Evolutionary conservation across 2,329 filamentous ascomycete genomes (phyloP), one percentile per base, ranked within the genome.

Genomic region (Hortaea werneckii): DNA sequence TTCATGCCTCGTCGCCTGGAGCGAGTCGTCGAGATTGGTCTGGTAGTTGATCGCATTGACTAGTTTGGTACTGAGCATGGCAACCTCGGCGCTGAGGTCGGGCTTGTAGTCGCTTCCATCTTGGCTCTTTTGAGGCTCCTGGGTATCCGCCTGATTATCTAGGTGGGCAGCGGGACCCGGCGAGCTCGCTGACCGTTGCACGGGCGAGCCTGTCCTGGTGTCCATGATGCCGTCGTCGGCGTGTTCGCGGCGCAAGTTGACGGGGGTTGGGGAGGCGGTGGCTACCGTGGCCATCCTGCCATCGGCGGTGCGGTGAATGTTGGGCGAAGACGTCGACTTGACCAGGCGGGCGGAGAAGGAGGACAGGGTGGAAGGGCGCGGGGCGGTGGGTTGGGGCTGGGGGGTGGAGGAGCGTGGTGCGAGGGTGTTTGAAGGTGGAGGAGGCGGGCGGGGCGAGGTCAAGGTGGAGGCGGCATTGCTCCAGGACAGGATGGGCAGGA

Each of bases 21-120:
- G 73, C 8, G 80, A 85, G 65, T 98, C 92, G 65, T 96, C 92
- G 39, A 98, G 76, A 20, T 78, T 82, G 6, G 89, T 95, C 66
- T 95, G 89, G 65, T 94, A 85, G 63, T 98, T 98, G 67, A 98
- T 95, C 39, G 92, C 90, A 61, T 92, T 90, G 57, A 98, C 90
- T 52, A 98, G 80, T 66, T 98, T 98, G 41, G 88, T 90, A 67
- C 88, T 96, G 29, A 98, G 73, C 5, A 86, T 81, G 6, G 90
- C 86, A 28, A 98, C 87, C 67, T 96, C 92, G 54, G 74, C 74
- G 61, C 76, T 82, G 38, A 83, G 61, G 56, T 83, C 79, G 13
- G 77, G 77, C 55, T 80, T 75, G 51, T 58, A 58, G 60, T 50
- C 47, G 9, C 44, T 27, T 35, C n/a, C 40, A 35, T 35, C 32